These are phyloP conservation scores for Psidium guajava DNA, from an alignment of 345 rosid species.

Conservation along the genomic window DNA sequence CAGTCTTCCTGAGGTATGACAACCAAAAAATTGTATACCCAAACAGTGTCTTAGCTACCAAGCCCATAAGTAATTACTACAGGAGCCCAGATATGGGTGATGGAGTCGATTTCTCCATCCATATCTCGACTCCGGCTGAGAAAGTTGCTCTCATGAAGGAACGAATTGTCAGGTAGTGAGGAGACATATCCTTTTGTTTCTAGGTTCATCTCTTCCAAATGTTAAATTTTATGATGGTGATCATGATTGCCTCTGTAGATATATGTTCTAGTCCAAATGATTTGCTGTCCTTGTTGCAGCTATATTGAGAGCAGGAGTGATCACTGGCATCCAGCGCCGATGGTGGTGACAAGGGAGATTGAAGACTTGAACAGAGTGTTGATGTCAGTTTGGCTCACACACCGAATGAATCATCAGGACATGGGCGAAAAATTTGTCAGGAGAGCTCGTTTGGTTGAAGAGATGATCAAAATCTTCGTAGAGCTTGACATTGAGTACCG, in stretches of 20 bases:
- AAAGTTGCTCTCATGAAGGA: slow-evolving; percentile 27
- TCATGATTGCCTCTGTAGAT: not conserved
- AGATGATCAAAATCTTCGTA: slow-evolving; percentile 46
- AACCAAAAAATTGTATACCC: slow-evolving; percentile 35
- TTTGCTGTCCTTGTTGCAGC: not conserved
- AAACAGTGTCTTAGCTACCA: slow-evolving; percentile 24
- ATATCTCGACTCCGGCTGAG: slow-evolving; percentile 34
- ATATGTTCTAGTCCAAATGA: not conserved
- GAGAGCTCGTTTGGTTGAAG: slow-evolving; percentile 58
- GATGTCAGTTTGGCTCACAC: slow-evolving; percentile 9
- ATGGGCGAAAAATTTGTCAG: slow-evolving; percentile 48
- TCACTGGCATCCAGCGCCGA: slow-evolving; percentile 19
- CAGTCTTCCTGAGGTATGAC: slow-evolving; percentile 30
- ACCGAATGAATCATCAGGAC: slow-evolving; percentile 26
- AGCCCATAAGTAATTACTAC: slow-evolving; percentile 30
- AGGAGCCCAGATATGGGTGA: slow-evolving; percentile 41
- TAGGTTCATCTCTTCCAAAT: not conserved
- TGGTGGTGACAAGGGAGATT: slow-evolving; percentile 14
- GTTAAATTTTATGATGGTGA: not conserved
- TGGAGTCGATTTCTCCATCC: slow-evolving; percentile 25
- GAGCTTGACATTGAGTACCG: slow-evolving; percentile 67
- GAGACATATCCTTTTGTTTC: not conserved
- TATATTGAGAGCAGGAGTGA: slow-evolving; percentile 18
- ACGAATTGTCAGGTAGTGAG: slow-evolving; percentile 18
- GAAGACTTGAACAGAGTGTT: slow-evolving; percentile 40